A percentile compares a stretch with the other conserved stretches of the same genome.
Conservation (phyloP, 352 stramenopile genomes). For the Halophytophthora polymorphica region DNA sequence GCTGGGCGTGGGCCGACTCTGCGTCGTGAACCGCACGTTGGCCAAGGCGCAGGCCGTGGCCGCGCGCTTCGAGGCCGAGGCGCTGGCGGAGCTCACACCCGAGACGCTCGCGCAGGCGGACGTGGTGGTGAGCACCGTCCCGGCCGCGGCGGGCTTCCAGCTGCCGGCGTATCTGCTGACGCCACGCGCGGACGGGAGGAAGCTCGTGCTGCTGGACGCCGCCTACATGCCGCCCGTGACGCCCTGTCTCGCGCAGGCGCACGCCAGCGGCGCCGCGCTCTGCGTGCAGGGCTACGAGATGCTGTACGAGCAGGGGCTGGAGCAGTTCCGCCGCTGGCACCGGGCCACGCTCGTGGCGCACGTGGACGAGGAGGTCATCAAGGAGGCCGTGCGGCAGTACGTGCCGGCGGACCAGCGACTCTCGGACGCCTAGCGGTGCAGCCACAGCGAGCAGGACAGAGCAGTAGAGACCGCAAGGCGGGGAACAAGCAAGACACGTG, state of each 20-base stretch:
- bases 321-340: slow-evolving; percentile 96
- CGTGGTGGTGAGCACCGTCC: slow-evolving; percentile 96
- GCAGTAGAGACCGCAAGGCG: too few relatives aligned
- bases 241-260: slow-evolving; percentile 89
- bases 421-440: slow-evolving; percentile 14
- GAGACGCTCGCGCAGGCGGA: slow-evolving; percentile 59
- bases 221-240: slow-evolving; percentile 98
- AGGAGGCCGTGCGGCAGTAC: slow-evolving; percentile 49
- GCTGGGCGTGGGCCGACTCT: slow-evolving; percentile 75
- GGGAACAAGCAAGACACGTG: too few relatives aligned
- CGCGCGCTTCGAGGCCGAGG: slow-evolving; percentile 81
- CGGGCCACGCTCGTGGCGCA: slow-evolving; percentile 40
- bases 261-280: slow-evolving; percentile 64
- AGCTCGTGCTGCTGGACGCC: slow-evolving; percentile 93
- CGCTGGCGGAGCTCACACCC: slow-evolving; percentile 49
- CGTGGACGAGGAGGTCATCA: slow-evolving; percentile 53
- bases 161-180: slow-evolving; percentile 69
- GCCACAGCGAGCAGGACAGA: too few relatives aligned
- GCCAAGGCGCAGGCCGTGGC: slow-evolving; percentile 90
- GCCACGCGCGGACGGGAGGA: slow-evolving; percentile 21
- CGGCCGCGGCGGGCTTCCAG: slow-evolving; percentile 82
- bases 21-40: slow-evolving; percentile 96
- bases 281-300: slow-evolving; percentile 97
- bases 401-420: slow-evolving; percentile 58
- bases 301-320: slow-evolving; percentile 96